A percentile compares a stretch with the other conserved stretches of the same genome.
Conservation (phyloP, 192 early-diverging fungal species). For the Geranomyces variabilis region DNA sequence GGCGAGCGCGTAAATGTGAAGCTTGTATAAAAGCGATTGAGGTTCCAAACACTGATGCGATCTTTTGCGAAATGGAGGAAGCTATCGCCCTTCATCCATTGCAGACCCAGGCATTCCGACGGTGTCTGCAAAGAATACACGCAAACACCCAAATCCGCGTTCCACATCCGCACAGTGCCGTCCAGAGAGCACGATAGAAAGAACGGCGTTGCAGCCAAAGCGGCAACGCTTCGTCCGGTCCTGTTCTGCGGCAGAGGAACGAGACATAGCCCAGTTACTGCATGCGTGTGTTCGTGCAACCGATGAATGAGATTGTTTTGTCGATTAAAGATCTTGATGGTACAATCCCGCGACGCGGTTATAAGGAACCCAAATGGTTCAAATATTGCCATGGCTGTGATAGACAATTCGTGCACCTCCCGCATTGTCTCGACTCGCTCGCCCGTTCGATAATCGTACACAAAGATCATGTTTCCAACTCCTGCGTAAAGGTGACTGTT, state of each 20-base stretch:
- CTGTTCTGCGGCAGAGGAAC: slow-evolving; percentile 24
- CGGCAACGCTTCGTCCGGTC: slow-evolving; percentile 22
- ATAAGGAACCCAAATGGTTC: slow-evolving; percentile 47
- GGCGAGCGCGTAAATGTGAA: slow-evolving; percentile 38
- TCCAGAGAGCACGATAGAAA: slow-evolving; percentile 53
- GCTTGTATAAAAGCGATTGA: slow-evolving; percentile 52
- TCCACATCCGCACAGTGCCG: slow-evolving; percentile 56
- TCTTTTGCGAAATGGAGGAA: slow-evolving; percentile 49
- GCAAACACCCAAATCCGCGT: slow-evolving; percentile 47
- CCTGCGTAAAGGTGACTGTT: slow-evolving; percentile 46
- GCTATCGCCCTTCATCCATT: slow-evolving; percentile 49
- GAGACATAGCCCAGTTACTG: slow-evolving; percentile 50
- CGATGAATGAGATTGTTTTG: slow-evolving; percentile 44
- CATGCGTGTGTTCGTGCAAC: slow-evolving; percentile 46
- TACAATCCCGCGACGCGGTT: slow-evolving; percentile 55
- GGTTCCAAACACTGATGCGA: slow-evolving; percentile 46
- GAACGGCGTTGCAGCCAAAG: slow-evolving; percentile 35
- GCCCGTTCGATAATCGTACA: slow-evolving; percentile 54
- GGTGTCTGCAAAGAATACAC: slow-evolving; percentile 48
- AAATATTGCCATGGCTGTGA: slow-evolving; percentile 48
- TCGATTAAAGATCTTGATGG: slow-evolving; percentile 56
- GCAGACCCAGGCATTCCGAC: slow-evolving; percentile 51
- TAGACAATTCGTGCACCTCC: slow-evolving; percentile 50
- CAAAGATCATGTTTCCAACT: slow-evolving; percentile 47
- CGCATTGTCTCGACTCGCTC: slow-evolving; percentile 39